Evolutionary conservation across 352 stramenopile genomes (phyloP).

Genomic region (Pythium aphanidermatum): DNA sequence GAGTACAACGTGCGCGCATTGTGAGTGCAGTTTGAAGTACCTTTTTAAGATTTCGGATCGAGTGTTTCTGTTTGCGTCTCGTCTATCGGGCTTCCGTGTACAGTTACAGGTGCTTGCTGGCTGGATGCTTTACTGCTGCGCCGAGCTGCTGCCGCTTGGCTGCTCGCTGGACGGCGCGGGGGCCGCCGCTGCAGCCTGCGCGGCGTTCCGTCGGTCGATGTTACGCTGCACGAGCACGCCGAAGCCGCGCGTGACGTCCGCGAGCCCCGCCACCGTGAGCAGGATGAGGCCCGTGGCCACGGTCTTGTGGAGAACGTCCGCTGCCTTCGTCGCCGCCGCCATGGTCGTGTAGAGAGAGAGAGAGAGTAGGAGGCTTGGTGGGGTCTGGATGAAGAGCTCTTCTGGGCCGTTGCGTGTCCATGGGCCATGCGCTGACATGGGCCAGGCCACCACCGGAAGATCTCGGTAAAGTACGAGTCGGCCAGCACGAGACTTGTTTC

Average conservation of each 20-base stretch:
- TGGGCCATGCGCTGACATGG: no score
- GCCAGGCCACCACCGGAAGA: no score
- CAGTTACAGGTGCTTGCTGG: no score
- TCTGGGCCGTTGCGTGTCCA: background rate
- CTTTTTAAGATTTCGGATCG: no score
- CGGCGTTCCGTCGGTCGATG: slow-evolving; percentile 42
- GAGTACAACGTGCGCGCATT: slow-evolving; percentile 61
- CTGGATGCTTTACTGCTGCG: no score
- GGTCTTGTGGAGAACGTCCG: slow-evolving; percentile 79
- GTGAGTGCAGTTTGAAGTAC: no score
- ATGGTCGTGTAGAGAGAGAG: slow-evolving; percentile 7
- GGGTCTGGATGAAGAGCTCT: background rate
- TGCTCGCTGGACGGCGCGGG: slow-evolving; percentile 6
- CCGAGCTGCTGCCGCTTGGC: background rate
- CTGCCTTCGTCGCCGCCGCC: slow-evolving; percentile 35
- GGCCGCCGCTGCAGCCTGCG: background rate
- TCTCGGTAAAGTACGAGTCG: no score
- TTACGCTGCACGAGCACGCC: slow-evolving; percentile 76
- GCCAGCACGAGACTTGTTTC: no score
- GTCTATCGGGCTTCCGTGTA: no score
- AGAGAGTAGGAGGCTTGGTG: background rate
- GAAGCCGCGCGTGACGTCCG: slow-evolving; percentile 77
- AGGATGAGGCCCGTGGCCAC: slow-evolving; percentile 69
- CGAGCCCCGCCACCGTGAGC: slow-evolving; percentile 55
- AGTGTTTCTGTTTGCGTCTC: no score